Percentiles rank a stretch among this genome's conserved stretches.
phyloP scores from a whole-genome alignment of 345 rosid genomes.

The Euphorbia tirucalli region DNA sequence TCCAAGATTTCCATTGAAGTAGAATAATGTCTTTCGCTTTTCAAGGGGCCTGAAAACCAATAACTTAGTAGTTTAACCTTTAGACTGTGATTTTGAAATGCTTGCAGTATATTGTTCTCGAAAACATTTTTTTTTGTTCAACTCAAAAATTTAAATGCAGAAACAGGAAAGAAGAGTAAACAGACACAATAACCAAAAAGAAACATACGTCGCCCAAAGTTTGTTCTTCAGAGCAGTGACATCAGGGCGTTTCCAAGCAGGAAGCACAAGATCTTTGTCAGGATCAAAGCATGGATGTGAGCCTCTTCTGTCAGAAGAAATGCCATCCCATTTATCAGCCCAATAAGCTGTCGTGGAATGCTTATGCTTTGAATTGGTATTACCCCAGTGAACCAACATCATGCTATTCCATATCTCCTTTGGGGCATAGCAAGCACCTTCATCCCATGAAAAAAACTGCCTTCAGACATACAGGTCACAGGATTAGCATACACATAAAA shows the following conservation, averaged over 20 bases:
- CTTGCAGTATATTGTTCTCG: not conserved
- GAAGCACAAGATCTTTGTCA: slow-evolving; percentile 89
- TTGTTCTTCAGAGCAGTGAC: slow-evolving; percentile 45
- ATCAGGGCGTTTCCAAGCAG: slow-evolving; percentile 96
- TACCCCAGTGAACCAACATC: slow-evolving; percentile 99
- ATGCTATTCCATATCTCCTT: slow-evolving; percentile 99
- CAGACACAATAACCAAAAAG: slow-evolving; percentile 11
- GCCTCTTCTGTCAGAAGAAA: slow-evolving; percentile 75
- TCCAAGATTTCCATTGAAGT: slow-evolving; percentile 97
- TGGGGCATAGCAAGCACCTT: slow-evolving; percentile 99
- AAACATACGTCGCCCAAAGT: slow-evolving; percentile 65
- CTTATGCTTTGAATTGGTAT: slow-evolving; percentile 90
- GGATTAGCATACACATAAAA: slow-evolving; percentile 31
- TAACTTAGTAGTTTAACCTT: not conserved
- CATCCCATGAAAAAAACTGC: slow-evolving; percentile 99
- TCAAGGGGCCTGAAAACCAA: slow-evolving; percentile 60
- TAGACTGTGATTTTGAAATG: slow-evolving; percentile 2
- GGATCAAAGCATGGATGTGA: slow-evolving; percentile 96
- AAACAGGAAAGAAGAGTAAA: not conserved
- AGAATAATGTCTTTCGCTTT: slow-evolving; percentile 73
- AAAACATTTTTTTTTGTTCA: not conserved
- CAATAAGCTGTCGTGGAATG: slow-evolving; percentile 90
- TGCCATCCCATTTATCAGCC: slow-evolving; percentile 80
- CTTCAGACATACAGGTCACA: slow-evolving; percentile 35
- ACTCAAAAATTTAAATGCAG: not conserved